These are phyloP conservation scores for Biscutella auriculata DNA, from an alignment of 441 rosid genomes.

Conservation along the genomic window DNA sequence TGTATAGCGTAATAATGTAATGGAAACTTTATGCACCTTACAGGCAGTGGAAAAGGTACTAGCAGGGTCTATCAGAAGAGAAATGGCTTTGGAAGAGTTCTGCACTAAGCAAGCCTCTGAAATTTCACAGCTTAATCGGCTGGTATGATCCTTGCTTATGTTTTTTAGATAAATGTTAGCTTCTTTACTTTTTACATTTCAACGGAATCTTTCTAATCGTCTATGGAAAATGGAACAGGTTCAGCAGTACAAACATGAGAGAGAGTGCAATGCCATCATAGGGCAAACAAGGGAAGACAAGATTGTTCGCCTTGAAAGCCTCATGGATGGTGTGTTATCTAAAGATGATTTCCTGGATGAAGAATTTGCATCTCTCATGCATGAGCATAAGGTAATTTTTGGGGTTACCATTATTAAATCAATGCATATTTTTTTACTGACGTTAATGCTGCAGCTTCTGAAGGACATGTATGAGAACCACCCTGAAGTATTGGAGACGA, in stretches of 20 bases:
- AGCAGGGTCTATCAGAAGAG: slow-evolving; percentile 94
- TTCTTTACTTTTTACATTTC: not conserved
- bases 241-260: slow-evolving; percentile 94
- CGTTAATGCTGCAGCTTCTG: slow-evolving; percentile 52
- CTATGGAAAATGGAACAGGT: slow-evolving; percentile 39
- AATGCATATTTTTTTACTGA: slow-evolving; percentile 12
- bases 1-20: slow-evolving; percentile 48
- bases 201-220: not conserved
- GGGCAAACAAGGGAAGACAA: slow-evolving; percentile 88
- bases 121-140: slow-evolving; percentile 84
- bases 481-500: slow-evolving; percentile 67
- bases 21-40: slow-evolving; percentile 2
- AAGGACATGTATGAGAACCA: slow-evolving; percentile 84
- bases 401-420: slow-evolving; percentile 16
- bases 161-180: not conserved
- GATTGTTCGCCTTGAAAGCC: slow-evolving; percentile 85
- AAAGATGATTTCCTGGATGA: slow-evolving; percentile 81
- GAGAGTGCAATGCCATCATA: slow-evolving; percentile 90
- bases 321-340: slow-evolving; percentile 91
- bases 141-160: slow-evolving; percentile 38
- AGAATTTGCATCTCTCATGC: slow-evolving; percentile 60
- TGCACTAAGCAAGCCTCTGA: slow-evolving; percentile 87
- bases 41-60: slow-evolving; percentile 97
- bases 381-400: slow-evolving; percentile 63
- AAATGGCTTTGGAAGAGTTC: slow-evolving; percentile 94